Base-by-base conservation (phyloP, 1,284 basidiomycete genomes). In the Psilocybe mexicana region DNA sequence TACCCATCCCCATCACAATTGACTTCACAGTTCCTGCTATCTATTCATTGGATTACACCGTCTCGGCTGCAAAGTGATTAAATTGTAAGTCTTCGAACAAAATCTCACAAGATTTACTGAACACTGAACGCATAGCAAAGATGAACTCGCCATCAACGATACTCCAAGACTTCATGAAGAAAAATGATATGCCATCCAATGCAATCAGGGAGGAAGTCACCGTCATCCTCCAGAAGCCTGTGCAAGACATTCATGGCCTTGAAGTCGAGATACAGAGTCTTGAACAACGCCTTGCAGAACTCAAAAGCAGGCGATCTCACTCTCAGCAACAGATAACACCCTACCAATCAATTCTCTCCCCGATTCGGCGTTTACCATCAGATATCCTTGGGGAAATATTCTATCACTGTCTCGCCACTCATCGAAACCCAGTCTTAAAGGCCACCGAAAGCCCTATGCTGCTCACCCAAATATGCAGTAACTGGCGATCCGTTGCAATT, bases 371-470 rank as follows among this genome's bases (percentile, higher is more conserved):
- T 33, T 8, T 52, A 2, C 23, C 43, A 23, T 33, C 42, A n/a
- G 28, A 57, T 7, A 26, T 52, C 6, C 30, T 57, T 14, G 8
- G 18, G 12, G 12, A 18, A 36, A 54, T 58, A 5, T 58, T 58
- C 28, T 35, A 25, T n/a, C n/a, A 30, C 11, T 58, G 57, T 14
- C 28, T 58, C 14, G 38, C 46, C 26, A 11, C 45, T 8, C 14
- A 44, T 14, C 46, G 40, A 0, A 49, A 54, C 30, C 44, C 52
- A 12, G 36, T 28, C 12, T 50, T 58, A 46, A 8, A 3, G 26
- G 2, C 18, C 7, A 43, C 7, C 5, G 51, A 58, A n/a, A 40
- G 51, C 0, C 57, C 57, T 11, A 23, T 58, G 24, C 52, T 58
- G 10, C 46, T 58, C 2, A 49, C 42, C 1, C 40, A 6, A 25